Evolutionary conservation across 768 basidiomycete species (phyloP), one percentile per base, ranked within the genome.

Genomic region (Saitozyma sp.): DNA sequence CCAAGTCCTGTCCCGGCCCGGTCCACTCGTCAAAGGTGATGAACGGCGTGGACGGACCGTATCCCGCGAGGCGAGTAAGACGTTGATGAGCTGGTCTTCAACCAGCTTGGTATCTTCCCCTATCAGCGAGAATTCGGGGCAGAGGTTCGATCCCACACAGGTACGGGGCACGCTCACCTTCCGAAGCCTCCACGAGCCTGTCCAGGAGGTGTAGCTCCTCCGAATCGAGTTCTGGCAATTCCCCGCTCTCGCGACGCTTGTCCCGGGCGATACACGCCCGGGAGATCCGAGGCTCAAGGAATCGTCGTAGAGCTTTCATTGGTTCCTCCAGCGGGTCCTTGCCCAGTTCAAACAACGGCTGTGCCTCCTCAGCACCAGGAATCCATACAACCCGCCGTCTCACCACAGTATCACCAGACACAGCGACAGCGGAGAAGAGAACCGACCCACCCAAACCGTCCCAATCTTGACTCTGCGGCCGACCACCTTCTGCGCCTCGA

Each of bases 51-150:
- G 48, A 81, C 85, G 52, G 49, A 88, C 88, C 42, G 90, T 91
- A 79, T 92, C 90, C 58, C 90, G 80, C 20, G 88, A 84, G 6
- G 90, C 90, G 10, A 91, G 81, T 2, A 92, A 80, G 76, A 91
- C 86, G 71, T 86, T 91, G 53, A 91, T 82, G 11, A 91, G 78
- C 65, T 92, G 88, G 78, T 91, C 89, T 19, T 88, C 85, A 58
- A 92, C 88, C 49, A 86, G 75, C 8, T 84, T 81, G 10, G 80
- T 79, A 72, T 91, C 89, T 91, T 5, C 29, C 29, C 29, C 29
- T 29, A 5, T 29, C 29, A 29, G 29, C 29, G 29, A 29, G 29
- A 29, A 29, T 29, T 29, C 29, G 50, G 10, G 20, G 1, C 20
- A 54, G 54, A 38, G 59, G 62, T 43, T 17, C 19, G 14, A 37